phyloP scores from a whole-genome alignment of 2,329 filamentous ascomycete species.

The Cryphonectria japonica region DNA sequence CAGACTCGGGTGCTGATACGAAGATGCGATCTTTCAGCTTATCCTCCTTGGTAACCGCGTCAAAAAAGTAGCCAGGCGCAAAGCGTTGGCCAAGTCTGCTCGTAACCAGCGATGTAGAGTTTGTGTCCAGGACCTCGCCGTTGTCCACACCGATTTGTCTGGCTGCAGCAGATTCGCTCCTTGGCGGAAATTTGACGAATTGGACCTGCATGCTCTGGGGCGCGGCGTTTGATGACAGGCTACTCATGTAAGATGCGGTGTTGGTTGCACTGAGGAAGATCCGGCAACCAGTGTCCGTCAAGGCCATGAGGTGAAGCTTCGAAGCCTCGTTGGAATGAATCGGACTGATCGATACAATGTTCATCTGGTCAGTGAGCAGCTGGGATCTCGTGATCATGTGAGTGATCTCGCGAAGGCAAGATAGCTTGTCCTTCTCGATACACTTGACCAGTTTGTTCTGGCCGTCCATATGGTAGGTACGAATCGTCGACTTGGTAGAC shows the following conservation, averaged over 20 bases:
- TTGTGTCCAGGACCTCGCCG: constrained; percentile 50
- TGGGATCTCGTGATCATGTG: constrained; percentile 81
- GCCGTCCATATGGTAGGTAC: constrained; percentile 84
- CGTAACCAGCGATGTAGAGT: constrained; percentile 52
- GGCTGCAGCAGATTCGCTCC: constrained; percentile 1
- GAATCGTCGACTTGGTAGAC: constrained; percentile 84
- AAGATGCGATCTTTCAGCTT: constrained; percentile 72
- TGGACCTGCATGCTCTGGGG: constrained; percentile 98
- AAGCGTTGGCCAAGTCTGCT: constrained; percentile 65
- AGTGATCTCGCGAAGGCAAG: constrained; percentile 72
- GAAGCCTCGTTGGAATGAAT: constrained; percentile 79
- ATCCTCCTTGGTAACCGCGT: constrained; percentile 66
- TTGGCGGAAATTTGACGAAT: constrained; percentile 90
- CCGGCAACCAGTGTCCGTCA: constrained; percentile 87
- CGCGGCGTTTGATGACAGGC: constrained; percentile 63
- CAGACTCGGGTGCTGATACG: constrained; percentile 84
- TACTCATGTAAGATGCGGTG: constrained; percentile 68
- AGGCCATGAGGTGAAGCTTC: constrained; percentile 85
- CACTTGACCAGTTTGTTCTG: constrained; percentile 64
- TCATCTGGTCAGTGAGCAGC: constrained; percentile 70
- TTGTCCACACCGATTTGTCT: constrained; percentile 41
- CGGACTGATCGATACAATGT: constrained; percentile 82
- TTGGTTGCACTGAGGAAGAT: constrained; percentile 91
- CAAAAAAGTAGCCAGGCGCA: constrained; percentile 88
- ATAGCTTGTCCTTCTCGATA: constrained; percentile 66